phyloP scores from a whole-genome alignment of 83 land plant genomes.

The Picea mariana region DNA sequence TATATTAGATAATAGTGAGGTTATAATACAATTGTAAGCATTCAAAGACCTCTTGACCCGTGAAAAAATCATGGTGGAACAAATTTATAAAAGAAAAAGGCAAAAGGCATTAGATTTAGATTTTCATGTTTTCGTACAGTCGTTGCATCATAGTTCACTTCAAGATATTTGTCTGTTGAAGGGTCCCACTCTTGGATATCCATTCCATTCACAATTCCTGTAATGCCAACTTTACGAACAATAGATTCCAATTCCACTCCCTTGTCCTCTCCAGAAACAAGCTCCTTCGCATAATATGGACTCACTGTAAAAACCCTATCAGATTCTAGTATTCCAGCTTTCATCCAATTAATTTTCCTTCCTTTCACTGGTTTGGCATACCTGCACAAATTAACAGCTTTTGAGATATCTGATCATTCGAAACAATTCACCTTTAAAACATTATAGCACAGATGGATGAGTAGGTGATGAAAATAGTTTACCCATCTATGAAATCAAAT shows the following conservation, averaged over 20 bases:
- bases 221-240: slow-evolving; percentile 39
- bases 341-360: slow-evolving; percentile 97
- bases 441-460: not conserved
- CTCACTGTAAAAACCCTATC: slow-evolving; percentile 80
- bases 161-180: slow-evolving; percentile 72
- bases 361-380: slow-evolving; percentile 84
- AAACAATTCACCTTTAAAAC: not conserved
- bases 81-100: not conserved
- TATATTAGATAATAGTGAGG: not conserved
- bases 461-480: not conserved
- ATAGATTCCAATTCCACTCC: slow-evolving; percentile 79
- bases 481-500: slow-evolving; percentile 96
- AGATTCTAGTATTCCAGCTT: slow-evolving; percentile 85
- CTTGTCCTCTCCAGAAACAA: slow-evolving; percentile 60
- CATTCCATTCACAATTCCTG: slow-evolving; percentile 94
- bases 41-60: not conserved
- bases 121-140: slow-evolving; percentile 56
- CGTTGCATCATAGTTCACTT: slow-evolving; percentile 63
- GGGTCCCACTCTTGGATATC: slow-evolving; percentile 98
- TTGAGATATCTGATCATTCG: slow-evolving; percentile 3
- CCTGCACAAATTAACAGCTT: slow-evolving; percentile 34
- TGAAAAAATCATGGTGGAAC: not conserved
- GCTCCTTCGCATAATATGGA: slow-evolving; percentile 88
- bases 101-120: not conserved
- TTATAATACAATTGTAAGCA: not conserved